Conservation (phyloP, 768 basidiomycete species). For the Russula foetens region DNA sequence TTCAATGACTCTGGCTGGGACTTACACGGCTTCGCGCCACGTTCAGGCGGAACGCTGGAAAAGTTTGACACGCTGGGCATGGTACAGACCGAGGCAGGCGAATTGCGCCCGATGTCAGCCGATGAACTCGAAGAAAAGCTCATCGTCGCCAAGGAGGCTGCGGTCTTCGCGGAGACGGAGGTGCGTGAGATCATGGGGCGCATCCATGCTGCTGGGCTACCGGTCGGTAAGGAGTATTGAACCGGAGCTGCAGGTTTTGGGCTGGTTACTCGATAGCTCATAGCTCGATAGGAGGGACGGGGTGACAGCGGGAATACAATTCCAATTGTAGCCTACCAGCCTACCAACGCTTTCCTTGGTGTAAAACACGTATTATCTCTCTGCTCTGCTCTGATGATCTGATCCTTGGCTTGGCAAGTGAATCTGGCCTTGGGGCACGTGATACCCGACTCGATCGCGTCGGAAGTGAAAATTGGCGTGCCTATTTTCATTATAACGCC, state of each 20-base stretch:
- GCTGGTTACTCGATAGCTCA: background rate
- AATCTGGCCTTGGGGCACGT: too few relatives aligned
- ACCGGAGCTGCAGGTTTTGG: background rate
- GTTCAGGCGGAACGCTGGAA: constrained; percentile 55
- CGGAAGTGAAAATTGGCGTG: too few relatives aligned
- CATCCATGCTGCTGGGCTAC: constrained; percentile 43
- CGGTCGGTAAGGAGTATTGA: constrained; percentile 25
- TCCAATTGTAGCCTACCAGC: constrained; percentile 2
- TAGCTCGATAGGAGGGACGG: background rate
- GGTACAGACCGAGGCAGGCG: constrained; percentile 38
- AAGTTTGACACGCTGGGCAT: constrained; percentile 59
- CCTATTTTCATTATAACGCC: too few relatives aligned
- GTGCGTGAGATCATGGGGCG: constrained; percentile 68
- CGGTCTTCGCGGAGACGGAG: constrained; percentile 65
- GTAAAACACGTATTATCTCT: background rate
- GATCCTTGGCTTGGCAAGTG: too few relatives aligned
- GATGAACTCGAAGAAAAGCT: constrained; percentile 74
- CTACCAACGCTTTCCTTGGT: background rate
- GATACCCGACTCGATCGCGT: too few relatives aligned
- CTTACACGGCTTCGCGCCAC: constrained; percentile 56
- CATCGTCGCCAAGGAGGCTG: constrained; percentile 59
- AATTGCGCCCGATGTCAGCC: constrained; percentile 44
- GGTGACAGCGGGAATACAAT: background rate
- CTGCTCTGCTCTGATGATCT: too few relatives aligned
- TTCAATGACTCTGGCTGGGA: constrained; percentile 89